These are phyloP conservation scores for Senna tora DNA, from an alignment of 306 rosid genomes.

Conservation along the genomic window DNA sequence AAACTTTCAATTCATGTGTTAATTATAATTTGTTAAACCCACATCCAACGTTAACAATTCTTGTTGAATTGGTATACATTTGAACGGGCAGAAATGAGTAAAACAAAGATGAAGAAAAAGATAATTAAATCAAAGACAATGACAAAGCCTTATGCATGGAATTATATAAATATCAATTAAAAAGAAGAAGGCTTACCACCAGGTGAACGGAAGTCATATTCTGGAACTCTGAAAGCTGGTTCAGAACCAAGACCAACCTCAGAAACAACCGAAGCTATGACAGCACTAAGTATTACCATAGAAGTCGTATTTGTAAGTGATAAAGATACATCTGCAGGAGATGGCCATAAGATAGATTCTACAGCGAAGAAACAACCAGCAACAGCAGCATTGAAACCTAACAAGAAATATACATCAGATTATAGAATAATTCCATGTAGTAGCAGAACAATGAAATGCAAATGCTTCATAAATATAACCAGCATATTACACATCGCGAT, in stretches of 20 bases:
- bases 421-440: not conserved
- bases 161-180: not conserved
- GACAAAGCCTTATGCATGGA: constrained; percentile 5
- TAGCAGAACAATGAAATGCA: not conserved
- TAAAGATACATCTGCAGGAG: constrained; percentile 62
- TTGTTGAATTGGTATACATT: constrained; percentile 11
- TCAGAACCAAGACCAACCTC: constrained; percentile 86
- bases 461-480: not conserved
- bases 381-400: constrained; percentile 95
- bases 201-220: constrained; percentile 85
- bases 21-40: not conserved
- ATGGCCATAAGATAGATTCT: constrained; percentile 91
- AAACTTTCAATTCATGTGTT: not conserved
- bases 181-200: constrained; percentile 55
- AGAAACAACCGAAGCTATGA: constrained; percentile 83
- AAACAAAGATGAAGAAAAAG: not conserved
- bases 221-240: constrained; percentile 88
- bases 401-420: constrained; percentile 20
- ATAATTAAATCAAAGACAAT: not conserved
- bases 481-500: not conserved
- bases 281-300: constrained; percentile 92
- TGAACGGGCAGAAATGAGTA: constrained; percentile 20
- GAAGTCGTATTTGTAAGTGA: constrained; percentile 85
- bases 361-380: constrained; percentile 94
- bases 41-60: not conserved